A percentile compares a stretch with the other conserved stretches of the same genome.
phyloP scores from a whole-genome alignment of 2,329 filamentous ascomycete species.

The Penicillium glabrum region DNA sequence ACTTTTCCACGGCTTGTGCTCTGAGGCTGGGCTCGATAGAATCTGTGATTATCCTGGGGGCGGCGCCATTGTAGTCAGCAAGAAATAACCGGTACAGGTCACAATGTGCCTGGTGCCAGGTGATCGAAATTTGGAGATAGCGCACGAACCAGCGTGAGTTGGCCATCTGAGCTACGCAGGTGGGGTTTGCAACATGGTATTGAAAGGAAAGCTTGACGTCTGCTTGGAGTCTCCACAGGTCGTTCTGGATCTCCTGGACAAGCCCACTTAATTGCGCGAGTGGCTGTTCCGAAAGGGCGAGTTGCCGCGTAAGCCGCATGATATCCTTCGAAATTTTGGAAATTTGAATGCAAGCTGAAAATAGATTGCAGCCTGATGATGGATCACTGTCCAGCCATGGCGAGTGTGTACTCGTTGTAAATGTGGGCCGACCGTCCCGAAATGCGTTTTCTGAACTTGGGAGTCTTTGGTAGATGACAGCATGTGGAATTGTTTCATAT shows the following conservation, averaged over 20 bases:
- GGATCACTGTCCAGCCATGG: neutral
- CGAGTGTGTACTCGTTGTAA: neutral
- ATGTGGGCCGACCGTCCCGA: neutral
- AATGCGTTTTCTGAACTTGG: conserved; percentile 9
- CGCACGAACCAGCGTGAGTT: conserved; percentile 13
- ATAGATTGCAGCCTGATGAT: neutral
- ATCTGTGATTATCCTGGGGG: conserved; percentile 8
- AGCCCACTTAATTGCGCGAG: conserved; percentile 7
- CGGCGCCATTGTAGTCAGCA: conserved; percentile 7
- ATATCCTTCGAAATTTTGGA: conserved; percentile 14
- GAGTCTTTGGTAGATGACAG: conserved; percentile 14
- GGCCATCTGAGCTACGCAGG: neutral
- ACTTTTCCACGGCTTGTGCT: conserved; percentile 3
- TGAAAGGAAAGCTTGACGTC: conserved; percentile 4
- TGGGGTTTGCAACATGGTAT: neutral
- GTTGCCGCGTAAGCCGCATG: conserved; percentile 15
- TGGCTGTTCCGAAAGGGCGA: conserved; percentile 10
- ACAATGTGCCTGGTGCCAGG: conserved; percentile 15
- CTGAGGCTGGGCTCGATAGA: conserved; percentile 2
- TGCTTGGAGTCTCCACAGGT: conserved; percentile 9
- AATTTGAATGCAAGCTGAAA: conserved; percentile 10
- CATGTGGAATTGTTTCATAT: conserved; percentile 12
- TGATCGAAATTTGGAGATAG: conserved; percentile 8
- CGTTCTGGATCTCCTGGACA: conserved; percentile 12
- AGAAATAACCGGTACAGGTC: conserved; percentile 16